Conservation (phyloP, 257 asterid species). For the Agastache rugosa region DNA sequence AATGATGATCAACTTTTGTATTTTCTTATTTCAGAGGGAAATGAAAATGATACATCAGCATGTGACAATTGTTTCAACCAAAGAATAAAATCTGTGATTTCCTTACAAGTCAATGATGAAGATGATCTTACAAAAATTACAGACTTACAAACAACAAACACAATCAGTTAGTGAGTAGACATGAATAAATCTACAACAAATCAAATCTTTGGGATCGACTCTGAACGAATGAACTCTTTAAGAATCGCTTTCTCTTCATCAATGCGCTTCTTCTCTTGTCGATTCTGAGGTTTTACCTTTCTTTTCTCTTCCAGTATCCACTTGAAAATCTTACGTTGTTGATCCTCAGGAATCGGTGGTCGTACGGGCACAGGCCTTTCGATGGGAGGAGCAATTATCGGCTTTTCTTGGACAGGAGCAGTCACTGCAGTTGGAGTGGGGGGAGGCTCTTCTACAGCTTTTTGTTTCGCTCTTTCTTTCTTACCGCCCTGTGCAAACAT, state of each 20-base stretch:
- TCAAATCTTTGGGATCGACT: slow-evolving; percentile 55
- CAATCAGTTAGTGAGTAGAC: slow-evolving; percentile 26
- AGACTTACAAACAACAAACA: slow-evolving; percentile 6
- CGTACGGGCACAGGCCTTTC: slow-evolving; percentile 50
- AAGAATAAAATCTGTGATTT: slow-evolving; percentile 3
- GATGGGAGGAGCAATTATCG: slow-evolving; percentile 43
- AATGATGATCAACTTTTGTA: not conserved
- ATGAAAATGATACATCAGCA: not conserved
- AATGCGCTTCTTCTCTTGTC: slow-evolving; percentile 55
- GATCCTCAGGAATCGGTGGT: slow-evolving; percentile 55
- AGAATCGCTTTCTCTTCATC: slow-evolving; percentile 73
- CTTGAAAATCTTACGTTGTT: slow-evolving; percentile 66
- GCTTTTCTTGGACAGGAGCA: slow-evolving; percentile 43
- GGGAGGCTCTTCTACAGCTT: slow-evolving; percentile 35
- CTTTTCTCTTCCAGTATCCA: slow-evolving; percentile 83
- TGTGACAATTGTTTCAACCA: not conserved
- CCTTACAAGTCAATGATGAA: not conserved
- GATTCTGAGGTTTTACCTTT: slow-evolving; percentile 57
- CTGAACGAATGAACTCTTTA: slow-evolving; percentile 57
- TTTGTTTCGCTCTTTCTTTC: slow-evolving; percentile 47
- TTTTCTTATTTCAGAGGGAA: not conserved
- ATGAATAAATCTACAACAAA: slow-evolving; percentile 13
- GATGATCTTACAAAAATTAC: not conserved
- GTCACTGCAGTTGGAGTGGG: slow-evolving; percentile 47
- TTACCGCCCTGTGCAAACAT: slow-evolving; percentile 57